Evolutionary conservation across 2,329 filamentous ascomycete species (phyloP).

Genomic region (Ophiostoma pallidulum): DNA sequence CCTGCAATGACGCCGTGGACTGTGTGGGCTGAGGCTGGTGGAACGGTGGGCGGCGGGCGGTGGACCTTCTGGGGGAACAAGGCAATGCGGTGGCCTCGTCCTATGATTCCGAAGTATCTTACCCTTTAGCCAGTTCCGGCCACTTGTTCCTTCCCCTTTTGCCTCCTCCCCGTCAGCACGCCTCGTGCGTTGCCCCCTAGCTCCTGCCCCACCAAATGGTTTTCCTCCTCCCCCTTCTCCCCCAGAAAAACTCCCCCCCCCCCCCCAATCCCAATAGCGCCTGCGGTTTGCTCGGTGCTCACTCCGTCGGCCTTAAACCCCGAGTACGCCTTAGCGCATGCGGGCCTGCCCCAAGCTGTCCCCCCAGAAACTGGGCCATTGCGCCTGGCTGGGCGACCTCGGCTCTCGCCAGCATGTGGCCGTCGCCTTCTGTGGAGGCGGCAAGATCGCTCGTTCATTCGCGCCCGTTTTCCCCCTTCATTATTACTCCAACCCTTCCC

Average conservation of each 20-base stretch:
- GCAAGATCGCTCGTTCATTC: not conserved
- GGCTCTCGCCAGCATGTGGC: conserved; percentile 19
- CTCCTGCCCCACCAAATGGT: not conserved
- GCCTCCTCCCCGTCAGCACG: not conserved
- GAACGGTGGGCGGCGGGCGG: too few relatives aligned
- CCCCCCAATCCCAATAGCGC: not conserved
- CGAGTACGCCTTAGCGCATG: conserved; percentile 6
- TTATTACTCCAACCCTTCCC: not conserved
- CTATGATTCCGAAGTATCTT: conserved; percentile 1
- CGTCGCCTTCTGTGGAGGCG: conserved; percentile 6
- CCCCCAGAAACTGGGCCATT: not conserved
- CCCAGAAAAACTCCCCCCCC: too few relatives aligned
- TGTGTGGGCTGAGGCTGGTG: too few relatives aligned
- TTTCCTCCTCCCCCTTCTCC: not conserved
- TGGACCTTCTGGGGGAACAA: too few relatives aligned
- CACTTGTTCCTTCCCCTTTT: too few relatives aligned
- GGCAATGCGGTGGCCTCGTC: not conserved
- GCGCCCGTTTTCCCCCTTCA: not conserved
- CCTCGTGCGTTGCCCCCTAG: conserved; percentile 2
- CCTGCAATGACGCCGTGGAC: too few relatives aligned
- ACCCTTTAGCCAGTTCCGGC: conserved; percentile 1
- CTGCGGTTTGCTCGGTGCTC: not conserved
- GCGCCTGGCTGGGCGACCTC: conserved; percentile 15
- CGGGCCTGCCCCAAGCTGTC: too few relatives aligned
- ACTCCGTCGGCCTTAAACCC: conserved; percentile 1